phyloP scores from a whole-genome alignment of 345 rosid species.

The Eucalyptus pauciflora region DNA sequence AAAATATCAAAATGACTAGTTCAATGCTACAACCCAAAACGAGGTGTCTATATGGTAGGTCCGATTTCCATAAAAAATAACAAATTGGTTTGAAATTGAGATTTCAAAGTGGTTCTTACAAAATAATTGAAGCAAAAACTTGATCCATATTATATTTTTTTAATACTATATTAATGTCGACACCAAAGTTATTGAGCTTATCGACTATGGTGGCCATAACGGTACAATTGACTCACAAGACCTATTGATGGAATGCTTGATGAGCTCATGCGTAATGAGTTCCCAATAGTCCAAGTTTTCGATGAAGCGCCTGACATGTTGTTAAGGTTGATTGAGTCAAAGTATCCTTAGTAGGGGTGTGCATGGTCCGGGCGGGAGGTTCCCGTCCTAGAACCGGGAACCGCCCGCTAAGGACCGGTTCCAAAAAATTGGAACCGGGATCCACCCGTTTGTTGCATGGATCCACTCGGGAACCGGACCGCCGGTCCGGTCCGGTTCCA shows the following conservation, averaged over 20 bases:
- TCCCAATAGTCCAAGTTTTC: not conserved
- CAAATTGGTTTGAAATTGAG: not conserved
- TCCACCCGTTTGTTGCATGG: too few species aligned
- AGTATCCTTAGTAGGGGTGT: not conserved
- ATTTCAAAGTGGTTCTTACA: not conserved
- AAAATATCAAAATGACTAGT: not conserved
- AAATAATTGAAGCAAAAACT: not conserved
- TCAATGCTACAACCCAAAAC: not conserved
- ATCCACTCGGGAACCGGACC: too few species aligned
- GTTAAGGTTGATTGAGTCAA: not conserved
- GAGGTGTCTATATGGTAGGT: not conserved
- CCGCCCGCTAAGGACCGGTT: too few species aligned
- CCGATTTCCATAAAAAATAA: not conserved
- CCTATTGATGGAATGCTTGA: not conserved
- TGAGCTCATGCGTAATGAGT: not conserved
- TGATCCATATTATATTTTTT: not conserved
- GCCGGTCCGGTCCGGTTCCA: too few species aligned
- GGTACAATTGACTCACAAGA: not conserved
- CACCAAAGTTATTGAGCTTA: rapidly evolving
- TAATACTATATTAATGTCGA: not conserved
- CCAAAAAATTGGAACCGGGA: too few species aligned
- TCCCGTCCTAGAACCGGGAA: too few species aligned
- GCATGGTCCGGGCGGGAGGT: too few species aligned
- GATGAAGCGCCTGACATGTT: too few species aligned
- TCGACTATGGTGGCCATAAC: not conserved